Base-by-base conservation (phyloP, 768 basidiomycete genomes). In the Sistotremastrum niveocremeum region DNA sequence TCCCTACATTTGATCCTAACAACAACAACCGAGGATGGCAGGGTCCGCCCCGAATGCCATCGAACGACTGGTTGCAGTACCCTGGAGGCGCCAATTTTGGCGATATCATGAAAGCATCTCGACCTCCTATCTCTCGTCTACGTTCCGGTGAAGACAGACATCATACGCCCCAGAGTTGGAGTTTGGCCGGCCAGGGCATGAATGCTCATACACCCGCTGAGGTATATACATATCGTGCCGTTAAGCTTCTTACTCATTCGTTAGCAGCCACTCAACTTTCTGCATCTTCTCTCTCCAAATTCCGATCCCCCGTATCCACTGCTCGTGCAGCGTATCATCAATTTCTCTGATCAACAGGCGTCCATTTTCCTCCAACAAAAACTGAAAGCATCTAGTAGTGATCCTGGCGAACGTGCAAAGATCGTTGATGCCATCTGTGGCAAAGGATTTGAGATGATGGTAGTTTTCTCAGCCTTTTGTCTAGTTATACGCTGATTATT, bases 371-470 rank as follows among this genome's bases (percentile, higher is more conserved):
- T 90, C 37, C 86, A 89, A 57, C 87, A 90, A 57, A 90, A 90
- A 57, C 72, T 90, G 55, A 90, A 90, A 60, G 84, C 87, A 11
- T 86, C 87, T 3, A 20, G 20, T 20, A 20, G 20, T 20, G 83
- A 87, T 52, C 52, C 70, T 12, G 74, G 79, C 43, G 86, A 89
- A 57, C 70, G 87, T 2, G 73, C 72, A 4, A 87, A 85, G 61
- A 89, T 90, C 39, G 80, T 90, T 10, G 84, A 88, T 55, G 87
- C 87, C 41, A 89, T 89, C 47, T 86, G 84, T 49, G 71, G 77
- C 37, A 74, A 79, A 8, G 86, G 87, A 1, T 85, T 84, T 51
- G 87, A 90, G 59, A 89, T 89, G 87, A 90, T 90, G 87, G 86
- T 84, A 35, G 62, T 52, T 9, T 7, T 11, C 29, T 41, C 36